A percentile compares a stretch with the other conserved stretches of the same genome.
Evolutionary conservation across 1,284 basidiomycete species (phyloP).

Genomic region (Boletellus deceptivus): DNA sequence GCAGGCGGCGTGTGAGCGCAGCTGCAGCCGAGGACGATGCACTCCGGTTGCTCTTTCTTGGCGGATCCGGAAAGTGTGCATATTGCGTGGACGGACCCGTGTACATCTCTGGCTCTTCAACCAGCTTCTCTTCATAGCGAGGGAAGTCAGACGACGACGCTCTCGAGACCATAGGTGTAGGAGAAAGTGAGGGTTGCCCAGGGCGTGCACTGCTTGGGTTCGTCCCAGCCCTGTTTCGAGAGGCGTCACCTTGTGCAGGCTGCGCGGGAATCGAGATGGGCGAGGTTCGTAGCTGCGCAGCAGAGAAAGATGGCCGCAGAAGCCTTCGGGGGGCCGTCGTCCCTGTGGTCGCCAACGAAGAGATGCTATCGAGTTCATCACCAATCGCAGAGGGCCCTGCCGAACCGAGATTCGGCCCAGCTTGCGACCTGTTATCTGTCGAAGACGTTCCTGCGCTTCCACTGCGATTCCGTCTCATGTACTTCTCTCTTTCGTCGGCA

Average conservation of each 20-base stretch:
- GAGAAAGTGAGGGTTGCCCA: slow-evolving; percentile 33
- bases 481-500: slow-evolving; percentile 82
- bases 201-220: slow-evolving; percentile 49
- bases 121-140: slow-evolving; percentile 39
- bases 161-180: slow-evolving; percentile 44
- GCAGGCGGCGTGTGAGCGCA: slow-evolving; percentile 56
- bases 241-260: slow-evolving; percentile 42
- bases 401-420: slow-evolving; percentile 46
- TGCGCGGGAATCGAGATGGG: slow-evolving; percentile 37
- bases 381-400: slow-evolving; percentile 48
- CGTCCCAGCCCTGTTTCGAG: slow-evolving; percentile 65
- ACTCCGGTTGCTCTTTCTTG: slow-evolving; percentile 33
- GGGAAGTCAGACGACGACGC: slow-evolving; percentile 49
- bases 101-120: slow-evolving; percentile 49
- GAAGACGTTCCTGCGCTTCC: slow-evolving; percentile 70
- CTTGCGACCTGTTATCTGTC: slow-evolving; percentile 64
- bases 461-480: slow-evolving; percentile 73
- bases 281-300: slow-evolving; percentile 64
- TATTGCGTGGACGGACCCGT: slow-evolving; percentile 66
- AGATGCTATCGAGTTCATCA: slow-evolving; percentile 53
- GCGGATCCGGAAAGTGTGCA: slow-evolving; percentile 68
- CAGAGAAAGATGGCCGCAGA: slow-evolving; percentile 71
- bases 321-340: slow-evolving; percentile 55
- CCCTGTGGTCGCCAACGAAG: slow-evolving; percentile 48
- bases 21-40: slow-evolving; percentile 40